A percentile compares a stretch with the other conserved stretches of the same genome.
Evolutionary conservation across 768 basidiomycete genomes (phyloP).

Genomic region (Crassisporium funariophilum): DNA sequence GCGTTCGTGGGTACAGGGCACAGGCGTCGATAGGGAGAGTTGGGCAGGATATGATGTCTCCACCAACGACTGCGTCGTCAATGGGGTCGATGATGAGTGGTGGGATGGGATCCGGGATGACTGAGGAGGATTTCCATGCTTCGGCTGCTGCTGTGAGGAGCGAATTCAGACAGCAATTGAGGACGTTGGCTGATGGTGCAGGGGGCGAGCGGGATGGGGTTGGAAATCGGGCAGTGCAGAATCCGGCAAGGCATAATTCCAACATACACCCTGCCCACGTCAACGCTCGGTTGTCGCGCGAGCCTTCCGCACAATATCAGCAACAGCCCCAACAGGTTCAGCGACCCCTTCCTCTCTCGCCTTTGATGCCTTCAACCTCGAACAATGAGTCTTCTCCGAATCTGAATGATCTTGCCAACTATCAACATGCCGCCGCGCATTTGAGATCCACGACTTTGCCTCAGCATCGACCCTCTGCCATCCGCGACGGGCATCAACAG

Average conservation of each 20-base stretch:
- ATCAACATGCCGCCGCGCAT: slow-evolving; percentile 31
- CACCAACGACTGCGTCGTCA: slow-evolving; percentile 12
- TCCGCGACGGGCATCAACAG: slow-evolving; percentile 26
- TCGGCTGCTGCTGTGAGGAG: slow-evolving; percentile 11
- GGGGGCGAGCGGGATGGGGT: slow-evolving; percentile 6
- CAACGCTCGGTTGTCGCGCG: slow-evolving; percentile 29
- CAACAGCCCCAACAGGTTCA: slow-evolving; percentile 21
- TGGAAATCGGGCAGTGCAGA: background rate
- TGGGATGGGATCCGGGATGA: slow-evolving; percentile 21
- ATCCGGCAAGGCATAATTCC: slow-evolving; percentile 14
- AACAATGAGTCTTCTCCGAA: slow-evolving; percentile 16
- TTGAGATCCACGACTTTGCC: slow-evolving; percentile 49
- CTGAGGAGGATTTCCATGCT: slow-evolving; percentile 42
- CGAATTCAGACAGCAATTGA: slow-evolving; percentile 8
- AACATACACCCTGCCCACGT: slow-evolving; percentile 28
- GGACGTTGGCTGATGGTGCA: slow-evolving; percentile 3
- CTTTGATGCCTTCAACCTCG: slow-evolving; percentile 13
- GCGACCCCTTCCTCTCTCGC: slow-evolving; percentile 16
- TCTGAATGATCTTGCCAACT: slow-evolving; percentile 19
- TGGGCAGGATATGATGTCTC: slow-evolving; percentile 19
- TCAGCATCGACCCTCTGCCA: slow-evolving; percentile 33
- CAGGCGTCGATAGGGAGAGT: slow-evolving; percentile 32
- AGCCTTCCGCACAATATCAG: slow-evolving; percentile 10
- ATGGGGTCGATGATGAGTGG: slow-evolving; percentile 10
- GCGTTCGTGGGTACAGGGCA: slow-evolving; percentile 44